A percentile compares a stretch with the other conserved stretches of the same genome.
Conservation (phyloP, 306 rosid genomes). For the Pueraria montana region DNA sequence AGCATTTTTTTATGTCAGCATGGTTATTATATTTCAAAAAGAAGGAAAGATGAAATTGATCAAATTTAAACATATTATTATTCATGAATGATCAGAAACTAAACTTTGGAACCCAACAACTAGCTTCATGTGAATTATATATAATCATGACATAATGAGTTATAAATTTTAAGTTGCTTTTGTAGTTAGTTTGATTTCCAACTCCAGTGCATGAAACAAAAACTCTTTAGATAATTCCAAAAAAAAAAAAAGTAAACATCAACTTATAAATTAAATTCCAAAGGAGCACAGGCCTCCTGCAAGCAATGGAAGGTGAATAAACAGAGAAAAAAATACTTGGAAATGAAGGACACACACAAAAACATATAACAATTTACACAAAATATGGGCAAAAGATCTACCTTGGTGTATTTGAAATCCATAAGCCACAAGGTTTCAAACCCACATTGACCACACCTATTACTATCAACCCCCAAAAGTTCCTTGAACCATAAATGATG, state of each 20-base stretch:
- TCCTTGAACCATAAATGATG: no score
- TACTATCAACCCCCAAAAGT: no score
- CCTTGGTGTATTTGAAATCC: constrained; percentile 70
- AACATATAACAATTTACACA: background rate
- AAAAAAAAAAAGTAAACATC: background rate
- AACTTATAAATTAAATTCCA: background rate
- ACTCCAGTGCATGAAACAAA: background rate
- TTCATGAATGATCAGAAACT: no score
- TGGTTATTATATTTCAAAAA: no score
- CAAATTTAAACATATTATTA: no score
- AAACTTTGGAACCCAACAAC: no score
- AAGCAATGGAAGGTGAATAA: background rate
- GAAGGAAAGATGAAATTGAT: no score
- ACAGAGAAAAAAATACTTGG: background rate
- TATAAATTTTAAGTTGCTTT: background rate
- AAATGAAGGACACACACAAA: background rate
- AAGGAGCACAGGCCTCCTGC: background rate
- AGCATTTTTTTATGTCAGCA: no score
- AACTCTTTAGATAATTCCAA: background rate
- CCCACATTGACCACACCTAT: no score
- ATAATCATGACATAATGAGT: background rate
- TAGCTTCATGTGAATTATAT: no score
- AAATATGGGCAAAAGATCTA: constrained; percentile 51
- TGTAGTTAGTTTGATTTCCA: background rate
- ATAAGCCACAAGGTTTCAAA: constrained; percentile 78